These are phyloP conservation scores for Bromus sterilis DNA, from an alignment of 176 grass and related monocot genomes.

Conservation along the genomic window DNA sequence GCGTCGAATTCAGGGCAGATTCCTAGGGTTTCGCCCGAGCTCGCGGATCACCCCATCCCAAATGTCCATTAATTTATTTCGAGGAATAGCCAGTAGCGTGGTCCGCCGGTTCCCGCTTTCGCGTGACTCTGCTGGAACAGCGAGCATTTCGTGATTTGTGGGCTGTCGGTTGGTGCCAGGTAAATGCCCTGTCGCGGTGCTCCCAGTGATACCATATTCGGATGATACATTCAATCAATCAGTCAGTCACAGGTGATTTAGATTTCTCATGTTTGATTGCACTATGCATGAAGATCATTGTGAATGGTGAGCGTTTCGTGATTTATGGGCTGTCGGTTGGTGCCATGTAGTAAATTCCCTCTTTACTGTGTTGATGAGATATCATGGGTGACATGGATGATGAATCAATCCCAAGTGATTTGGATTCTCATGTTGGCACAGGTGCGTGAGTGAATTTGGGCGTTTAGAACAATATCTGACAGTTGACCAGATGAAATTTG, in stretches of 20 bases:
- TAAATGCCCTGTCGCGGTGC: background rate
- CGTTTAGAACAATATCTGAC: background rate
- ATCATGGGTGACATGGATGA: background rate
- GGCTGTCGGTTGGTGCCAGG: background rate
- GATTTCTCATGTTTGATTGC: background rate
- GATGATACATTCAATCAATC: background rate
- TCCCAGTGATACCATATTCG: background rate
- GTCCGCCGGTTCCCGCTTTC: background rate
- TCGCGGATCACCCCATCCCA: background rate
- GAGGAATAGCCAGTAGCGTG: background rate
- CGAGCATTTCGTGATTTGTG: background rate
- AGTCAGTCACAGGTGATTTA: background rate
- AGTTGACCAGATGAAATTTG: background rate
- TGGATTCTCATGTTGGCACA: background rate
- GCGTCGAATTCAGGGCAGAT: background rate
- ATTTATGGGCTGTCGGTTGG: background rate
- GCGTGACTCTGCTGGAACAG: background rate
- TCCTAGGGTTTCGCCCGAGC: conserved; percentile 15
- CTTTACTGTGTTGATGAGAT: background rate
- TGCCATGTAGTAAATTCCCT: background rate
- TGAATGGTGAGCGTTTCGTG: background rate
- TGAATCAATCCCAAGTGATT: background rate
- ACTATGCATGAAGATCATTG: background rate
- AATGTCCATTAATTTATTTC: background rate
- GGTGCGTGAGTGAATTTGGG: background rate